Percentiles rank a stretch among this genome's conserved stretches.
Evolutionary conservation across 2,329 filamentous ascomycete genomes (phyloP).

Genomic region (Fusarium pilosicola): DNA sequence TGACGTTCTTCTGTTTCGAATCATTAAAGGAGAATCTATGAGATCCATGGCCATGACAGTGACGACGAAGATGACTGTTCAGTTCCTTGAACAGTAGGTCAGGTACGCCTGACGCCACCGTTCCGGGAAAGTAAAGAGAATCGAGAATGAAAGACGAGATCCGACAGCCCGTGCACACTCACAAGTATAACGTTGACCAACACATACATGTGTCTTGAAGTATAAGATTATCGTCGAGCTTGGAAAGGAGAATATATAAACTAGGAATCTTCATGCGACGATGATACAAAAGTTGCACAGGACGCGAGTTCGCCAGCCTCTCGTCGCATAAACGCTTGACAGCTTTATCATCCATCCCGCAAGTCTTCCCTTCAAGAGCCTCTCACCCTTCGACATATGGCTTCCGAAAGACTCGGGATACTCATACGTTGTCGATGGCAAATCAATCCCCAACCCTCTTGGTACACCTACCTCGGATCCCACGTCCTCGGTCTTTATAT

Average conservation of each 20-base stretch:
- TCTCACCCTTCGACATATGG: not conserved
- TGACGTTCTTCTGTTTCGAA: not conserved
- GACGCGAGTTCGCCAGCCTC: not conserved
- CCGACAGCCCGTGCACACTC: not conserved
- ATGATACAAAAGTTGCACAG: not conserved
- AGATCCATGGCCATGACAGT: not conserved
- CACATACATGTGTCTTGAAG: not conserved
- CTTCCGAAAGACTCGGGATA: not conserved
- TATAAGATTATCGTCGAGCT: not conserved
- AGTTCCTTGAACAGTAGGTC: not conserved
- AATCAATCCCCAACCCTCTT: not conserved
- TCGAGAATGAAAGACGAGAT: not conserved
- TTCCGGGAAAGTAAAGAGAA: not conserved
- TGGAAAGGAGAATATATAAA: not conserved
- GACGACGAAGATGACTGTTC: not conserved
- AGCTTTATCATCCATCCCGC: not conserved
- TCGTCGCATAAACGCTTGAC: not conserved
- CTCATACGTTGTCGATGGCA: not conserved
- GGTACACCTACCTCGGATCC: not conserved
- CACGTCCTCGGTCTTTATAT: not conserved
- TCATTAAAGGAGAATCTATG: not conserved
- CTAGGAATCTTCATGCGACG: accelerated
- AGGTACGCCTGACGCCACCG: not conserved
- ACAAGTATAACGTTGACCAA: not conserved
- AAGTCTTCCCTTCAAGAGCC: not conserved